Percentiles rank a stretch among this genome's conserved stretches.
These are phyloP conservation scores for Vitis cinerea DNA, from an alignment of 164 flowering plant genomes.

Conservation along the genomic window DNA sequence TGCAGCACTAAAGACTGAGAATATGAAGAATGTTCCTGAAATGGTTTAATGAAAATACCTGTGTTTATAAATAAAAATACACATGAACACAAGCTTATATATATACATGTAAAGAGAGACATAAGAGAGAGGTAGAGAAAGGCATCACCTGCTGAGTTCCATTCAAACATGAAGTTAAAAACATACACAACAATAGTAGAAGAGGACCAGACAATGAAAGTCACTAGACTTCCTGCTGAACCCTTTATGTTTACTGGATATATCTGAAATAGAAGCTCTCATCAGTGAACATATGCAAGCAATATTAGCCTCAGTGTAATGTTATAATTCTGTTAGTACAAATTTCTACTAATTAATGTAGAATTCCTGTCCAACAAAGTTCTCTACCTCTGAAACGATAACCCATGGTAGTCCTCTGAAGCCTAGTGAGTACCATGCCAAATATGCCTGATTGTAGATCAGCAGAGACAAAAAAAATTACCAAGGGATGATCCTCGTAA, in stretches of 20 bases:
- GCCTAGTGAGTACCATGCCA: not conserved
- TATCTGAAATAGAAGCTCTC: not conserved
- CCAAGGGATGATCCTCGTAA: too few relatives aligned
- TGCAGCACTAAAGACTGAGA: not conserved
- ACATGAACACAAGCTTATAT: not conserved
- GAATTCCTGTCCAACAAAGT: not conserved
- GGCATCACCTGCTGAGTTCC: constrained; percentile 3
- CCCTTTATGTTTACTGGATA: constrained; percentile 1
- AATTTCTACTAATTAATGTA: too few relatives aligned
- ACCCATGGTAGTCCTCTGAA: constrained; percentile 1
- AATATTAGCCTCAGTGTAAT: too few relatives aligned
- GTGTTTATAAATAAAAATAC: not conserved
- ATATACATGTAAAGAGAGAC: too few relatives aligned
- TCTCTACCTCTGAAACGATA: not conserved
- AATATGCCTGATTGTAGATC: not conserved
- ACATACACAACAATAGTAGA: not conserved
- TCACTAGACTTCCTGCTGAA: not conserved
- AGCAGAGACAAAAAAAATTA: too few relatives aligned
- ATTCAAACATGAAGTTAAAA: not conserved
- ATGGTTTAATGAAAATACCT: too few relatives aligned
- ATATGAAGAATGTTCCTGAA: constrained; percentile 19
- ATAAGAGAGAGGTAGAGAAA: not conserved
- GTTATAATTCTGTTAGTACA: too few relatives aligned
- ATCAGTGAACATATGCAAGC: not conserved
- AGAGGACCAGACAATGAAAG: not conserved